phyloP scores from a whole-genome alignment of 768 basidiomycete genomes.

The Termitomyces sp. region DNA sequence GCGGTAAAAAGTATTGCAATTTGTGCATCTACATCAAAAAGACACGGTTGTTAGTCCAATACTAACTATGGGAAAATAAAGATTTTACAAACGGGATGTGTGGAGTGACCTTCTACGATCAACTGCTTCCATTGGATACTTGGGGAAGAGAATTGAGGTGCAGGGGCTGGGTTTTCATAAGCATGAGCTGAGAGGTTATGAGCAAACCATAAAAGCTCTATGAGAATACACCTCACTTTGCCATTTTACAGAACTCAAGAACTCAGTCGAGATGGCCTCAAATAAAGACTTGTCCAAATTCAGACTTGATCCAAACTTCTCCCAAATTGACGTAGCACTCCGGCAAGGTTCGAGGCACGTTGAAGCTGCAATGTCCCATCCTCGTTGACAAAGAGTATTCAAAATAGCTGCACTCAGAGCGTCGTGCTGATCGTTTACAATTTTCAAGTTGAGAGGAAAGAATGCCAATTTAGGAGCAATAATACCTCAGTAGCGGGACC shows the following conservation, averaged over 20 bases:
- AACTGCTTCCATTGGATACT: constrained; percentile 59
- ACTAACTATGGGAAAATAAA: not conserved
- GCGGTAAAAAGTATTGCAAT: constrained; percentile 44
- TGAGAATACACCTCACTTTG: constrained; percentile 30
- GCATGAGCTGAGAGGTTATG: constrained; percentile 29
- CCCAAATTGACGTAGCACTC: constrained; percentile 38
- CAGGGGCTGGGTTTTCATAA: constrained; percentile 40
- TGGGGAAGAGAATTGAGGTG: constrained; percentile 37
- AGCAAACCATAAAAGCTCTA: not conserved
- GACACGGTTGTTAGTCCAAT: not conserved
- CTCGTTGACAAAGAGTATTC: constrained; percentile 18
- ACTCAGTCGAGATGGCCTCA: constrained; percentile 39
- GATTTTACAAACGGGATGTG: constrained; percentile 42
- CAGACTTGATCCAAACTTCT: constrained; percentile 30
- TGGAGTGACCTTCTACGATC: constrained; percentile 55
- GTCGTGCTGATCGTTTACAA: constrained; percentile 20
- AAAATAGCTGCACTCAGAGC: constrained; percentile 20
- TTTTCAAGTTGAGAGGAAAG: not conserved
- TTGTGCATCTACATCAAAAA: constrained; percentile 52
- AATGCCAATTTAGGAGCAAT: not conserved
- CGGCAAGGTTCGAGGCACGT: constrained; percentile 20
- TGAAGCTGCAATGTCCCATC: constrained; percentile 19
- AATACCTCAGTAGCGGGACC: constrained; percentile 11
- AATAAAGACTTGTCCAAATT: constrained; percentile 27
- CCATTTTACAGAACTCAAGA: constrained; percentile 47